A percentile compares a stretch with the other conserved stretches of the same genome.
Evolutionary conservation across 345 rosid genomes (phyloP).

Genomic region (Turnera subulata): DNA sequence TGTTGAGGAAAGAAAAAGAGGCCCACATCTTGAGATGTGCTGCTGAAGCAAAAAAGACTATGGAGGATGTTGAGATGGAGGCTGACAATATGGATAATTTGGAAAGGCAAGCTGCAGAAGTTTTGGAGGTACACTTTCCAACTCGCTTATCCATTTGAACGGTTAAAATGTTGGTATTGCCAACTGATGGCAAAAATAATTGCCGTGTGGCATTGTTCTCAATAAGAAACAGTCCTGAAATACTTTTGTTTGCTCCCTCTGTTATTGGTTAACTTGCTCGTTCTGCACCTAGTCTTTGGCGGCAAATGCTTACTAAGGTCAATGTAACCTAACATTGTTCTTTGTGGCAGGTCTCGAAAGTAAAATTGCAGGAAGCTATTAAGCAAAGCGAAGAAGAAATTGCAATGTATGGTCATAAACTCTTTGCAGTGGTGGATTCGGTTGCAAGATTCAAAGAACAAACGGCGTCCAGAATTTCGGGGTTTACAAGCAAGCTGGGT

Average conservation of each 20-base stretch:
- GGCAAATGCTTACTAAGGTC: background rate
- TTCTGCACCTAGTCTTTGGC: background rate
- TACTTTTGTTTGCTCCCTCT: background rate
- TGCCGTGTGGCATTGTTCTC: background rate
- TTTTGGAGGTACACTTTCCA: slow-evolving; percentile 42
- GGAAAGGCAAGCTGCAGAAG: slow-evolving; percentile 74
- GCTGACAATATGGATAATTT: slow-evolving; percentile 40
- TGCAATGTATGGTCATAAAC: slow-evolving; percentile 46
- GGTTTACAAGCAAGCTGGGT: slow-evolving; percentile 44
- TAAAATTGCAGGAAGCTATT: slow-evolving; percentile 54
- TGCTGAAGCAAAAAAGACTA: slow-evolving; percentile 53
- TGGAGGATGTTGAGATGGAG: slow-evolving; percentile 50
- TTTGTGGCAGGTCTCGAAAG: slow-evolving; percentile 31
- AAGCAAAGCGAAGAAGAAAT: slow-evolving; percentile 56
- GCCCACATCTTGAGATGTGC: slow-evolving; percentile 41
- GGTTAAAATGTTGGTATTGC: background rate
- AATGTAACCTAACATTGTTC: background rate
- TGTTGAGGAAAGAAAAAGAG: slow-evolving; percentile 51
- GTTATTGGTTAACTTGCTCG: background rate
- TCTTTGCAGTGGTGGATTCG: slow-evolving; percentile 54
- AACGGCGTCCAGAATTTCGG: slow-evolving; percentile 46
- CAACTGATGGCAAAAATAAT: background rate
- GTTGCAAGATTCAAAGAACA: slow-evolving; percentile 66
- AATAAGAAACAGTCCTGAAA: background rate
- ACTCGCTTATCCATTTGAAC: slow-evolving; percentile 1